Base-by-base conservation (phyloP, 768 basidiomycete species). In the Sarcodon sp. region DNA sequence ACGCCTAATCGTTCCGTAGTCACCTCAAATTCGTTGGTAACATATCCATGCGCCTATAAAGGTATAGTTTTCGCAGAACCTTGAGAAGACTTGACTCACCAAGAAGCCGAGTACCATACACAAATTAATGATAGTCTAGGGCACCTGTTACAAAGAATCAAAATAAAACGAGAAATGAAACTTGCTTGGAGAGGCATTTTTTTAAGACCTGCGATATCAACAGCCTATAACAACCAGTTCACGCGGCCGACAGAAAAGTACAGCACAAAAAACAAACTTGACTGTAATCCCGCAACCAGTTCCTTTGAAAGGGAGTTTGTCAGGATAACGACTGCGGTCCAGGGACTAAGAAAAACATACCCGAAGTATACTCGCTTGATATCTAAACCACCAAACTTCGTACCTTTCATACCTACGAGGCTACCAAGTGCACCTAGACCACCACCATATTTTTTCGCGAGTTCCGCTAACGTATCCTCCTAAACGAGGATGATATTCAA, bases 81-180 rank as follows among this genome's bases (percentile, higher is more conserved):
- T n/a, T 36, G 18, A 15, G 43, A n/a, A 11, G 45, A 27, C 31
- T 8, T 41, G n/a, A 57, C 68, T 50, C 51, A 84, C 87, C 65
- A 93, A 64, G 66, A 97, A 97, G 7, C 93, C 92, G 44, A 94
- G 82, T 13, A 75, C 87, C 83, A 92, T 91, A 66, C 80, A 77
- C 27, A 93, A 63, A 59, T 91, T 93, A 61, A 94, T 65, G 59
- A 94, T 91, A 0, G 86, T 89, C 78, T 89, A 61, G 4, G 12
- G 51, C 50, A 15, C 13, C 8, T 8, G 21, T 27, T 2, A 27
- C 21, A 27, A 35, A 34, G 33, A 43, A 43, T 45, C 47, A n/a
- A 39, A 31, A 4, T 35, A 34, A 34, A 12, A 9, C 27, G 31
- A 50, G 18, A 18, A 38, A 16, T n/a, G 1, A 31, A 3, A 11